Evolutionary conservation across 441 rosid species (phyloP), one percentile per base, ranked within the genome.

Genomic region (Geranium incanum): DNA sequence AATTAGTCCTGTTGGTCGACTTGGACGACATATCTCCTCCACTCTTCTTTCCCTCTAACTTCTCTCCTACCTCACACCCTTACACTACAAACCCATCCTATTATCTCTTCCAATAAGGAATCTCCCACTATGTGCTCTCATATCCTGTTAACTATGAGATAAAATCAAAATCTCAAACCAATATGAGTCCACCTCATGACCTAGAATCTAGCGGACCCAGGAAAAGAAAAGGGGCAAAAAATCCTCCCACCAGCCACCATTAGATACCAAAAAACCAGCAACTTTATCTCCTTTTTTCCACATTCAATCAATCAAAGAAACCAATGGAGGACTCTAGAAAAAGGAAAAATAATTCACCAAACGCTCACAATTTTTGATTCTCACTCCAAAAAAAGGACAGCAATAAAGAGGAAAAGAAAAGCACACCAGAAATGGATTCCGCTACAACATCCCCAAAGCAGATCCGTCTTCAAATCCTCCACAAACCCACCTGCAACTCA

Each of bases 11-110:
- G 79, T 75, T 77, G 33, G 82, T 78, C 0, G 88, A 85, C 76
- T 72, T 84, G 5, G 90, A 87, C 4, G 89, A 86, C 93, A 88
- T 89, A 36, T 76, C 33, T 21, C 21, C 70, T 72, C 59, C 38
- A 38, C n/a, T 65, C 64, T 68, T 70, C 70, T 59, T 63, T 28
- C 70, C 68, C 70, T 41, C 43, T 75, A 55, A 41, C 21, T 41
- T 28, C 50, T 77, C 75, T 45, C 65, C 63, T 16, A 37, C 60
- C 71, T 43, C 7, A 52, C 50, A 67, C 71, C 18, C 48, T 8
- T 70, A 57, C 78, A 41, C 69, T n/a, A 7, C 52, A 64, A 72
- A 68, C 68, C 69, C 73, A 70, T 69, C 36, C 39, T 60, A 52
- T 67, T 45, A 74, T 68, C 69, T 66, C 69, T 57, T 67, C 74